Conservation (phyloP, 2,329 filamentous ascomycete genomes). For the Colletotrichum acutatum region DNA sequence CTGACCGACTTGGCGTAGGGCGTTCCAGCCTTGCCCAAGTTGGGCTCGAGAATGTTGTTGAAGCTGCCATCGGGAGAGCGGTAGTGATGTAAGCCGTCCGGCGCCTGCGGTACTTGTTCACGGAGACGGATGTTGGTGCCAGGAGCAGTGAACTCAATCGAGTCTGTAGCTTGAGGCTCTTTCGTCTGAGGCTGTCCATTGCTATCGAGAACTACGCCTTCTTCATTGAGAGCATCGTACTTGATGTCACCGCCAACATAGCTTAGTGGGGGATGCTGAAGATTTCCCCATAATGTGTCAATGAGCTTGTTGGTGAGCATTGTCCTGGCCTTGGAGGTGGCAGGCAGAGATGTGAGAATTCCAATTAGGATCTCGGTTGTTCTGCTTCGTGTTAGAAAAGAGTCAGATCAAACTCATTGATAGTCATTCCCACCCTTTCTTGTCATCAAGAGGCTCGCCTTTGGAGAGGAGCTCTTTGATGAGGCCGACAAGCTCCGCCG, state of each 20-base stretch:
- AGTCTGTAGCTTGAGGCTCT: constrained; percentile 44
- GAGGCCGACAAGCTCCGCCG: constrained; percentile 44
- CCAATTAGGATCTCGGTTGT: constrained; percentile 52
- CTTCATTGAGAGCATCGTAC: constrained; percentile 46
- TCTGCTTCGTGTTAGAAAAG: constrained; percentile 36
- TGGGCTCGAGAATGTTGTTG: constrained; percentile 71
- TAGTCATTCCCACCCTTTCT: constrained; percentile 49
- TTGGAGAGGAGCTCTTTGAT: constrained; percentile 41
- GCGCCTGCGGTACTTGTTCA: constrained; percentile 48
- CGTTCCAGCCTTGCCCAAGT: constrained; percentile 72
- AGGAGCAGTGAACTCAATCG: constrained; percentile 53
- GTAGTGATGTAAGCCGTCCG: constrained; percentile 49
- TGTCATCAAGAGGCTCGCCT: constrained; percentile 66
- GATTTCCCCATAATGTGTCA: constrained; percentile 62
- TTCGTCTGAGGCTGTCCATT: background rate
- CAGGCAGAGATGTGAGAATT: constrained; percentile 50
- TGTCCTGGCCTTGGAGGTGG: constrained; percentile 45
- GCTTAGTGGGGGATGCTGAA: constrained; percentile 64
- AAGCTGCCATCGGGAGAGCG: constrained; percentile 51
- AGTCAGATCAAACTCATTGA: background rate
- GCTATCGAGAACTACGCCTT: background rate
- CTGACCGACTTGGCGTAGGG: constrained; percentile 76
- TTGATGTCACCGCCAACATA: constrained; percentile 55
- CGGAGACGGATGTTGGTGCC: constrained; percentile 49
- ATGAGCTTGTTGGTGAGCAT: constrained; percentile 61